Conservation (phyloP, 2,329 filamentous ascomycete genomes). For the Aureobasidium sp. region DNA sequence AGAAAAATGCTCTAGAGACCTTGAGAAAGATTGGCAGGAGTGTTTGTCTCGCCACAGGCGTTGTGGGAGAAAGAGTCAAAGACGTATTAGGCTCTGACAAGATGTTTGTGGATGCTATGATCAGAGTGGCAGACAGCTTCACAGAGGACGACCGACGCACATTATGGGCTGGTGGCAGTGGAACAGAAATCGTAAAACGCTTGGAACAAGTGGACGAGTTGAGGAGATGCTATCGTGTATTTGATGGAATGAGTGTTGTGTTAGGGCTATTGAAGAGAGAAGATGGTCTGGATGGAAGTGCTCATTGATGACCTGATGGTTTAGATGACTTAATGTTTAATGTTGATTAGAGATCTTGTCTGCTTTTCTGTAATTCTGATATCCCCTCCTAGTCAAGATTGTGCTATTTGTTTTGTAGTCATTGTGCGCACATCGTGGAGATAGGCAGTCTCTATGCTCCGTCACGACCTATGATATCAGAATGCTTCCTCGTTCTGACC, state of each 20-base stretch:
- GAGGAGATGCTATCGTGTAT: background rate
- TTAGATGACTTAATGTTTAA: background rate
- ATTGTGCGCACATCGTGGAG: too few relatives aligned
- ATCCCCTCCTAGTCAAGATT: too few relatives aligned
- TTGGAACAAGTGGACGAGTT: slow-evolving; percentile 5
- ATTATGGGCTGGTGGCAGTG: background rate
- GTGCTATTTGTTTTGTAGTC: background rate
- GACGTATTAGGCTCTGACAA: background rate
- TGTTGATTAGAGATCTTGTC: background rate
- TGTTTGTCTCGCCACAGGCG: background rate
- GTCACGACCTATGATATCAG: too few relatives aligned
- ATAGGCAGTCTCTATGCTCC: too few relatives aligned
- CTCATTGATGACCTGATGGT: background rate
- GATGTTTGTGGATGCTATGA: background rate
- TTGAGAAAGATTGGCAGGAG: background rate
- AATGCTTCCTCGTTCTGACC: too few relatives aligned
- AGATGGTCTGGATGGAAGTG: background rate
- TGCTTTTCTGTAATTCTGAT: background rate
- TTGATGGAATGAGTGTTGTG: background rate
- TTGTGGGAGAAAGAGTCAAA: background rate
- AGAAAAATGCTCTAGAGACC: slow-evolving; percentile 2
- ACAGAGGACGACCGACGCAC: background rate
- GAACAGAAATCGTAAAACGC: background rate
- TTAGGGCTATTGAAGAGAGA: background rate
- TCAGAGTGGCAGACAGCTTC: background rate